Base-by-base conservation (phyloP, 805 yeast genomes). In the Metschnikowia baotianmanensis region DNA sequence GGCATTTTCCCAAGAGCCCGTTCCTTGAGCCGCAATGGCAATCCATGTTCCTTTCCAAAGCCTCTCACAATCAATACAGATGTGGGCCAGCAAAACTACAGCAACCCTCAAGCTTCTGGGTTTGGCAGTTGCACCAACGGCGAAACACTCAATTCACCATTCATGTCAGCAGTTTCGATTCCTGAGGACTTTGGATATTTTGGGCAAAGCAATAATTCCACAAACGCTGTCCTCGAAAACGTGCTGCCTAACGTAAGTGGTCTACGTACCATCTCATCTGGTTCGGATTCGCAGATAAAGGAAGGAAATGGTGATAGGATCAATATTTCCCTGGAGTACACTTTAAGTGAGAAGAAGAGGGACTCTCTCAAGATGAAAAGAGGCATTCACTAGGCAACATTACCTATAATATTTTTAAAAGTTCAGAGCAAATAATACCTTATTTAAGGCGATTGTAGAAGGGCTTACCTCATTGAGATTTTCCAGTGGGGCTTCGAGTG, bases 291-390 rank as follows among this genome's bases (percentile, higher is more conserved):
- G 28, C 47, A 39, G 16, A 36, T 21, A 6, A 45, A 36, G 29
- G 54, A 48, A 19, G 43, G 42, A 17, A 46, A 33, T 16, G 53
- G 52, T 42, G 51, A 49, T 39, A 44, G 48, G 35, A 51, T 61
- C 22, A 56, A 56, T 43, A 51, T 65, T 38, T 66, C 67, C 10
- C 43, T 55, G 11, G 67, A 63, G 43, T 57, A 59, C 35, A 62
- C 63, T 29, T 55, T 69, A 42, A 66, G 70, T 48, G 75, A 70
- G 40, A 69, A 68, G 57, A 70, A 70, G 56, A 56, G 75, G 45
- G 75, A 70, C 34, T 65, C 71, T 19, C 61, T 70, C 47, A 69
- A 68, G 46, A 50, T 70, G 53, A 70, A 70, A 41, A 58, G 75
- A 55, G 75, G 75, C 23, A 70, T 69, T 21, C 71, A 61, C 49